These are phyloP conservation scores for Hura crepitans DNA, from an alignment of 441 rosid genomes.

Conservation along the genomic window DNA sequence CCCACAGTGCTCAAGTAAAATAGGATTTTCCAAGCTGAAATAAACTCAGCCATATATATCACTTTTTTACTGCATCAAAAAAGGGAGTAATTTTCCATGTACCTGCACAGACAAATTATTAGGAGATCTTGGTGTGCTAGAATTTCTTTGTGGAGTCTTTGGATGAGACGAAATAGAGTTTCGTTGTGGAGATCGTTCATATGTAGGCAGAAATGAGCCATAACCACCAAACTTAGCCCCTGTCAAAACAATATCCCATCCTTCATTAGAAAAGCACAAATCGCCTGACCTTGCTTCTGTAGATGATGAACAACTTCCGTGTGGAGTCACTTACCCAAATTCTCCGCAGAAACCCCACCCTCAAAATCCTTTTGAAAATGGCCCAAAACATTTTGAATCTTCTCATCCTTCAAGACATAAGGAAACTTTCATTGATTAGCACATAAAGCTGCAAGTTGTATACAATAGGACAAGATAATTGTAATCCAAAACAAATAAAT, in stretches of 20 bases:
- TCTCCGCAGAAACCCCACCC: constrained; percentile 46
- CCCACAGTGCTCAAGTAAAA: constrained; percentile 32
- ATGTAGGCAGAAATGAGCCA: constrained; percentile 51
- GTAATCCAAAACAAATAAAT: not conserved
- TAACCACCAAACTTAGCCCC: constrained; percentile 54
- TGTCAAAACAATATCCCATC: constrained; percentile 32
- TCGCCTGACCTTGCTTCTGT: not conserved
- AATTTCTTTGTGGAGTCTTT: constrained; percentile 29
- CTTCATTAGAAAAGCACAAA: constrained; percentile 17
- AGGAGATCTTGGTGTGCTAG: constrained; percentile 32
- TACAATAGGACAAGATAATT: too few species aligned
- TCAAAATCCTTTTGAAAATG: constrained; percentile 59
- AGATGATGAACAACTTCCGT: constrained; percentile 6
- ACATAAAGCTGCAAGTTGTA: not conserved
- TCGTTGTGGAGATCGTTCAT: constrained; percentile 36
- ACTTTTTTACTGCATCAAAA: constrained; percentile 20
- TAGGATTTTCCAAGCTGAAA: constrained; percentile 16
- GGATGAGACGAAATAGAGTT: constrained; percentile 26
- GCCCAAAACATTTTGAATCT: constrained; percentile 56
- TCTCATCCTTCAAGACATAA: constrained; percentile 46
- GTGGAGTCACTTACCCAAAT: constrained; percentile 51
- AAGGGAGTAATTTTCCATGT: constrained; percentile 17
- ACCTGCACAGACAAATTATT: constrained; percentile 38
- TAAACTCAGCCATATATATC: not conserved
- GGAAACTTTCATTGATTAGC: not conserved